Percentiles rank a stretch among this genome's conserved stretches.
Conservation (phyloP, 2,329 filamentous ascomycete genomes). For the Exophiala sp. region DNA sequence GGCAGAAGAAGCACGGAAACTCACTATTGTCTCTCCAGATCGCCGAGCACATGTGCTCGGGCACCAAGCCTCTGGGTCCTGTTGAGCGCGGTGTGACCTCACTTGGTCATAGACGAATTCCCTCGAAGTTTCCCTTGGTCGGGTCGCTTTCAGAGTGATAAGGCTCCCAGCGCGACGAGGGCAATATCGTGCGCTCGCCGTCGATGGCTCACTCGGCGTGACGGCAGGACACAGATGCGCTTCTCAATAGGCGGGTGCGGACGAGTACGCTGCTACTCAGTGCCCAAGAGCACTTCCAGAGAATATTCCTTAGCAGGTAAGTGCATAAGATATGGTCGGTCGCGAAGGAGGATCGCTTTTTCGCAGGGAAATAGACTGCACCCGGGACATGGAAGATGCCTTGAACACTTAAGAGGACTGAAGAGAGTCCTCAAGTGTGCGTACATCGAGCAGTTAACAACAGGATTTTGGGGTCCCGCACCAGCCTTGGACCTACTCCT, state of each 20-base stretch:
- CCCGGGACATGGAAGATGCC: slow-evolving; percentile 5
- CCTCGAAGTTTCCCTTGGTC: neutral
- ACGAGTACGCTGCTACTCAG: neutral
- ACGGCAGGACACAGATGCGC: neutral
- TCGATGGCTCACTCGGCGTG: neutral
- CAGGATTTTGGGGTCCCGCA: slow-evolving; percentile 18
- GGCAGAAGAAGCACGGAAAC: slow-evolving; percentile 1
- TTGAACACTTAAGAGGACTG: slow-evolving; percentile 5
- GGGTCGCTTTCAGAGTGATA: neutral
- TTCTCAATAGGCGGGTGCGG: neutral
- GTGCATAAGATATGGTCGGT: neutral
- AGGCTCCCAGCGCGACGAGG: neutral
- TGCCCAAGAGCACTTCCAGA: neutral
- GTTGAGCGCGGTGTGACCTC: neutral
- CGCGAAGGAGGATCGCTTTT: neutral
- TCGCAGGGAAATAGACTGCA: neutral
- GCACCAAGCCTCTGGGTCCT: neutral
- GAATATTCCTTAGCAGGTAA: neutral
- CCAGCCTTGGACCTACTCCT: slow-evolving; percentile 17
- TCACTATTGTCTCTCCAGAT: slow-evolving; percentile 2
- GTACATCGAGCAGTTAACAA: slow-evolving; percentile 15
- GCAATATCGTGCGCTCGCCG: neutral
- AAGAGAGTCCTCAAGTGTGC: slow-evolving; percentile 14
- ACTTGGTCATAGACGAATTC: neutral
- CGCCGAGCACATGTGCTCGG: neutral